Base-by-base conservation (phyloP, 139 green algal species). In the Picochlorum sp. region DNA sequence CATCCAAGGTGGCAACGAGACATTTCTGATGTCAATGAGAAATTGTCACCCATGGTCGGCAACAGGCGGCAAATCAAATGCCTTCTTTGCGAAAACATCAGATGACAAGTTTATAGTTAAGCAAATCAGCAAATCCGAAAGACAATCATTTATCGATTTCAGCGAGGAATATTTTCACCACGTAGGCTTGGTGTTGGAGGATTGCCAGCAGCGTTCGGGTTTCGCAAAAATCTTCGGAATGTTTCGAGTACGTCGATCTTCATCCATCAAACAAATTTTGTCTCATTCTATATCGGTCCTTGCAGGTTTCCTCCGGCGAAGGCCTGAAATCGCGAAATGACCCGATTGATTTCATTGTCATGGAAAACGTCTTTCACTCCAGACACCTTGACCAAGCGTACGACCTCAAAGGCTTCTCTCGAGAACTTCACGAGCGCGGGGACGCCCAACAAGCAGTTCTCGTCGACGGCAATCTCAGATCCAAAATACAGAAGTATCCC, bases 361-460 rank as follows among this genome's bases (percentile, higher is more conserved):
- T 92, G 78, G 92, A 98, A 77, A 97, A 98, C 77, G 66, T 95
- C 21, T 92, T 98, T 60, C 95, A 97, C 61, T 79, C 78, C 50
- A 76, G 81, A 10, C 59, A 76, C 34, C 87, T 55, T 57, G 62
- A 70, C 0, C 80, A 81, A 51, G 89, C 95, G 51, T 98, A 97
- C 69, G 92, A 98, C 76, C 81, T 98, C 38, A 98, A 98, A 65
- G 78, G 78, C 47, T 81, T 67, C 11, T 66, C 80, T 58, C 69
- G 86, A 55, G 72, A 69, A 45, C 65, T 86, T 6, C 84, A 84
- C 56, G 57, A 59, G 1, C n/a, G 18, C 18, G 47, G 8, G n/a
- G 52, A 54, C 13, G 71, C 78, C 3, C 61, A 83, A 47, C 65
- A 74, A 9, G 4, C 82, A 45, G 90, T 96, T 24, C 81, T 95